phyloP scores from a whole-genome alignment of 257 asterid species.

The Solanum rostratum region DNA sequence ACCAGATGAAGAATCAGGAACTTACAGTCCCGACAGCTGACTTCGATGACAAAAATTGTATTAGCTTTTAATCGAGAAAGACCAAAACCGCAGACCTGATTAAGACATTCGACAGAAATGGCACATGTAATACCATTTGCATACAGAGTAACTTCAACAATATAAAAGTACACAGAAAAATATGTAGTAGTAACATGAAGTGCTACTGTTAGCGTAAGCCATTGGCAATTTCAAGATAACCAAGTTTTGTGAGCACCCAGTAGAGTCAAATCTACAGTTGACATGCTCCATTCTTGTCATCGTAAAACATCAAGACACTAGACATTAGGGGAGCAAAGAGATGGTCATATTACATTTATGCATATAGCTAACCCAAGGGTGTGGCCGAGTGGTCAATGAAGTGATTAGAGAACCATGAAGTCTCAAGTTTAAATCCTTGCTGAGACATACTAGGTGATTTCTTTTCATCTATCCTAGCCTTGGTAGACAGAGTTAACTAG shows the following conservation, averaged over 20 bases:
- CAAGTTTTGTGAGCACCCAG: background rate
- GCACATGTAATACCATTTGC: background rate
- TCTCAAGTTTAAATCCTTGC: background rate
- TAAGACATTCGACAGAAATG: slow-evolving; percentile 11
- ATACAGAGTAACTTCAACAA: background rate
- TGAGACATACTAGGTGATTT: background rate
- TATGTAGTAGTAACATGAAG: background rate
- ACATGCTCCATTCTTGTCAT: background rate
- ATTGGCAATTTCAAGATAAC: background rate
- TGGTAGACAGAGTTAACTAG: background rate
- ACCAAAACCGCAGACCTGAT: slow-evolving; percentile 94
- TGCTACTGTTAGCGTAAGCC: background rate
- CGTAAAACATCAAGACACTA: background rate
- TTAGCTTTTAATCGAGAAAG: slow-evolving; percentile 88
- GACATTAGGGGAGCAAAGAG: background rate
- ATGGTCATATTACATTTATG: background rate
- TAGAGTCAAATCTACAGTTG: background rate
- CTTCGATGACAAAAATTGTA: slow-evolving; percentile 90
- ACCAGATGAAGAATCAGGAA: slow-evolving; percentile 17
- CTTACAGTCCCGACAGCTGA: slow-evolving; percentile 98
- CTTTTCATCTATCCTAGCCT: background rate
- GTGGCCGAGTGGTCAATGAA: background rate
- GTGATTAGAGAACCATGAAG: background rate
- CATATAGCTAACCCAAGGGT: background rate
- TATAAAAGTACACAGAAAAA: background rate